Percentiles rank a stretch among this genome's conserved stretches.
phyloP scores from a whole-genome alignment of 2,329 filamentous ascomycete species.

The Diaporthe citrichinensis region DNA sequence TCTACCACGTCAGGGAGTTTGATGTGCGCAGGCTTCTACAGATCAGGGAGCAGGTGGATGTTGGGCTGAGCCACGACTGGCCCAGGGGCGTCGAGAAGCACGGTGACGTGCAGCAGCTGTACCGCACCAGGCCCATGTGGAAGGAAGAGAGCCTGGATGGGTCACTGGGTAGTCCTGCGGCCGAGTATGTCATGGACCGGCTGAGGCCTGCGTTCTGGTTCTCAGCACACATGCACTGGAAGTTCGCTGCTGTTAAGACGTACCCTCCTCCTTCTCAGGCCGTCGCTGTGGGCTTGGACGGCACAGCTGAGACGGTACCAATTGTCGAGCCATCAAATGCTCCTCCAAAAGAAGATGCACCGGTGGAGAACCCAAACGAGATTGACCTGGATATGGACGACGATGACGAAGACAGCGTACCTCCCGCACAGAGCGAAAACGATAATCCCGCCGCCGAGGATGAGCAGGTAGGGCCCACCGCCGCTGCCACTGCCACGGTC shows the following conservation, averaged over 20 bases:
- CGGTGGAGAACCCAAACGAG: constrained; percentile 72
- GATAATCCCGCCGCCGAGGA: constrained; percentile 41
- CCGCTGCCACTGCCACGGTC: constrained; percentile 54
- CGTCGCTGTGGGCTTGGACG: constrained; percentile 47
- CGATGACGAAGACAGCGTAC: constrained; percentile 59
- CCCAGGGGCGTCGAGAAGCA: constrained; percentile 85
- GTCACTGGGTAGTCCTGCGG: constrained; percentile 83
- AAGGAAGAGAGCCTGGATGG: constrained; percentile 81
- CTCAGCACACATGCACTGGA: constrained; percentile 91
- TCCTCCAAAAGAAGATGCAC: constrained; percentile 40
- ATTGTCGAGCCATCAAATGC: constrained; percentile 39
- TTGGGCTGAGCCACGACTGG: constrained; percentile 97
- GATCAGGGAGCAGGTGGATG: constrained; percentile 87
- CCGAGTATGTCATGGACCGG: constrained; percentile 83
- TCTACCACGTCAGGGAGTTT: constrained; percentile 91
- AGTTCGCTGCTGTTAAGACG: constrained; percentile 80
- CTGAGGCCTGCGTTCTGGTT: constrained; percentile 92
- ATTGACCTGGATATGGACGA: constrained; percentile 78
- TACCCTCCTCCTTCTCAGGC: constrained; percentile 57
- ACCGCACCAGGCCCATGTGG: constrained; percentile 81
- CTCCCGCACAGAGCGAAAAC: constrained; percentile 38
- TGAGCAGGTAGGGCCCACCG: constrained; percentile 38
- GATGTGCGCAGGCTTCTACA: constrained; percentile 93
- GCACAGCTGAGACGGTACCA: constrained; percentile 36
- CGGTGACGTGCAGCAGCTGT: constrained; percentile 79